These are phyloP conservation scores for Scortechinia acanthostroma DNA, from an alignment of 2,329 filamentous ascomycete species.

Conservation along the genomic window DNA sequence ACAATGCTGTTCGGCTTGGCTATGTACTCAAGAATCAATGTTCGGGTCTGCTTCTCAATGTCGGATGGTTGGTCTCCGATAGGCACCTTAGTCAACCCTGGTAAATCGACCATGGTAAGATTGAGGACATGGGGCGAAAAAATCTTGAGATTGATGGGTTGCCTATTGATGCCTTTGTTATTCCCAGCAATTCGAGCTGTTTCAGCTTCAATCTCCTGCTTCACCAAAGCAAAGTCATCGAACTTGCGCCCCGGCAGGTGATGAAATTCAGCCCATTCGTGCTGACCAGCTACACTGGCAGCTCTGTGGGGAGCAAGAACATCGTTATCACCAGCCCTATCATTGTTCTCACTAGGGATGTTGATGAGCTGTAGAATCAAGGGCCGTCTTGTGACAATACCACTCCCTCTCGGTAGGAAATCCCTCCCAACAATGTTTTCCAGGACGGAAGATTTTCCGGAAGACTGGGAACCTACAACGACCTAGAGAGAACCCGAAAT, in stretches of 20 bases:
- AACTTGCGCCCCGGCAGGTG: conserved; percentile 85
- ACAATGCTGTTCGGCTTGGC: conserved; percentile 98
- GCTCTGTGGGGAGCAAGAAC: conserved; percentile 69
- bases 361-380: conserved; percentile 98
- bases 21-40: conserved; percentile 94
- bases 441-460: conserved; percentile 94
- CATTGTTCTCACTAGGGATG: conserved; percentile 53
- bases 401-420: conserved; percentile 90
- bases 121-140: conserved; percentile 96
- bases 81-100: conserved; percentile 93
- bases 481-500: too few relatives aligned
- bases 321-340: conserved; percentile 60
- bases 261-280: conserved; percentile 89
- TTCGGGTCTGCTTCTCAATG: conserved; percentile 97
- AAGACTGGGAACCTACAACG: conserved; percentile 95
- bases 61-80: conserved; percentile 96
- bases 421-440: conserved; percentile 98
- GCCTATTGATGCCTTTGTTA: conserved; percentile 97
- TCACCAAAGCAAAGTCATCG: conserved; percentile 86
- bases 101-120: conserved; percentile 89
- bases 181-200: conserved; percentile 80
- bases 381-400: conserved; percentile 89
- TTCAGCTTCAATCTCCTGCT: conserved; percentile 94
- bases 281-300: conserved; percentile 59
- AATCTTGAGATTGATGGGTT: conserved; percentile 96